Evolutionary conservation across 2,329 filamentous ascomycete species (phyloP).

Genomic region (Hypoxylon sp.): DNA sequence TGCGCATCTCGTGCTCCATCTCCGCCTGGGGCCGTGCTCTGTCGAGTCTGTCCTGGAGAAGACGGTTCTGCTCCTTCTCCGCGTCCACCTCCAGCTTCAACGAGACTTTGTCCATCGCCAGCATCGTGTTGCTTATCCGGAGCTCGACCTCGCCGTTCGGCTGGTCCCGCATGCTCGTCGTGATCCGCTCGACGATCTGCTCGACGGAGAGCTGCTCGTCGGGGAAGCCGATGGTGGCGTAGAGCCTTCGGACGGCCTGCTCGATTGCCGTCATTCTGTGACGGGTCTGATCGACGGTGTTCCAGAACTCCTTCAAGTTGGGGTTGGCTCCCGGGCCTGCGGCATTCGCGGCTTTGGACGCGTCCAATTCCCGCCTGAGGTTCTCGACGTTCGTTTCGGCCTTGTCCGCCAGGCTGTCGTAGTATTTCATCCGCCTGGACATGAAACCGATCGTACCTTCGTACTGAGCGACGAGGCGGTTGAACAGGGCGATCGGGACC

Average conservation of each 20-base stretch:
- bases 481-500: slow-evolving; percentile 43
- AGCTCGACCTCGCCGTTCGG: background rate
- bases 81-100: background rate
- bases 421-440: background rate
- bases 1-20: slow-evolving; percentile 10
- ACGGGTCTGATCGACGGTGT: background rate
- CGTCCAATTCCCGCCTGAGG: background rate
- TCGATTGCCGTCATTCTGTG: background rate
- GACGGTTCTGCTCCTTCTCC: background rate
- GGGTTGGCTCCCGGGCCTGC: too few relatives aligned
- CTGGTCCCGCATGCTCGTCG: background rate
- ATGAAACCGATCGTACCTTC: slow-evolving; percentile 34
- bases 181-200: background rate
- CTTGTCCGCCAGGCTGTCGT: background rate
- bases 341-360: background rate
- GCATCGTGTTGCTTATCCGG: background rate
- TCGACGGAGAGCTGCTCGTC: background rate
- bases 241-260: background rate
- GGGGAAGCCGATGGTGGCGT: background rate
- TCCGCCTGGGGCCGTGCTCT: slow-evolving; percentile 19
- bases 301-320: background rate
- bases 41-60: slow-evolving; percentile 18
- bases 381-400: background rate
- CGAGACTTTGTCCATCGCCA: background rate
- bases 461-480: slow-evolving; percentile 42